phyloP scores from a whole-genome alignment of 768 basidiomycete species.

The Boletus tylopilopsis region DNA sequence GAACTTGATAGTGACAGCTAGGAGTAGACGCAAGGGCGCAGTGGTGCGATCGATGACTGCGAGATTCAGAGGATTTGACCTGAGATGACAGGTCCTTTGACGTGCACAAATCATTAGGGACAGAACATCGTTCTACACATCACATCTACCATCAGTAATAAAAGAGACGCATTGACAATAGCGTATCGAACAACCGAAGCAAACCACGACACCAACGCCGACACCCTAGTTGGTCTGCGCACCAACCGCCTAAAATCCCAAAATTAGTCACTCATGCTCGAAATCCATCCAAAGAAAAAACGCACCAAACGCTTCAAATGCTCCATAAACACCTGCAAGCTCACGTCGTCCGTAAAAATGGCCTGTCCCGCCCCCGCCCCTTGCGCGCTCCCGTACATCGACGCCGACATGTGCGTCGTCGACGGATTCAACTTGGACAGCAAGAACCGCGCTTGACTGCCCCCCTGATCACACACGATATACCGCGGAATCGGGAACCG shows the following conservation, averaged over 20 bases:
- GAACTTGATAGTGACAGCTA: too few species aligned
- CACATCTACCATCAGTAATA: slow-evolving; percentile 16
- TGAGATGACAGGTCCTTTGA: too few species aligned
- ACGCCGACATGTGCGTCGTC: slow-evolving; percentile 92
- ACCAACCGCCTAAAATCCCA: slow-evolving; percentile 50
- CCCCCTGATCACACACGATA: slow-evolving; percentile 96
- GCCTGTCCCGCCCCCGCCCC: slow-evolving; percentile 75
- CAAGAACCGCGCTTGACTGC: slow-evolving; percentile 97
- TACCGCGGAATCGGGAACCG: slow-evolving; percentile 97
- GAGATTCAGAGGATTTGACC: too few species aligned
- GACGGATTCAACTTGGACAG: slow-evolving; percentile 95
- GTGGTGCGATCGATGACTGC: too few species aligned
- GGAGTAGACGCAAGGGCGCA: too few species aligned
- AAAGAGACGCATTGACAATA: slow-evolving; percentile 6
- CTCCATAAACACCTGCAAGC: slow-evolving; percentile 97
- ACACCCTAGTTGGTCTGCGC: slow-evolving; percentile 56
- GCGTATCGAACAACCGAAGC: slow-evolving; percentile 6
- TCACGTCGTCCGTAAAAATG: slow-evolving; percentile 99
- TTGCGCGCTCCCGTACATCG: slow-evolving; percentile 81
- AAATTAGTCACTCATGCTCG: too few species aligned
- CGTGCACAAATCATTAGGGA: too few species aligned
- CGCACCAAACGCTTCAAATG: slow-evolving; percentile 88
- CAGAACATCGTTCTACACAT: not conserved
- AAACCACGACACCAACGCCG: not conserved
- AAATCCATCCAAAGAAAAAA: slow-evolving; percentile 8